Evolutionary conservation across 2,329 filamentous ascomycete species (phyloP), one percentile per base, ranked within the genome.

Genomic region (Xylaria sp.): DNA sequence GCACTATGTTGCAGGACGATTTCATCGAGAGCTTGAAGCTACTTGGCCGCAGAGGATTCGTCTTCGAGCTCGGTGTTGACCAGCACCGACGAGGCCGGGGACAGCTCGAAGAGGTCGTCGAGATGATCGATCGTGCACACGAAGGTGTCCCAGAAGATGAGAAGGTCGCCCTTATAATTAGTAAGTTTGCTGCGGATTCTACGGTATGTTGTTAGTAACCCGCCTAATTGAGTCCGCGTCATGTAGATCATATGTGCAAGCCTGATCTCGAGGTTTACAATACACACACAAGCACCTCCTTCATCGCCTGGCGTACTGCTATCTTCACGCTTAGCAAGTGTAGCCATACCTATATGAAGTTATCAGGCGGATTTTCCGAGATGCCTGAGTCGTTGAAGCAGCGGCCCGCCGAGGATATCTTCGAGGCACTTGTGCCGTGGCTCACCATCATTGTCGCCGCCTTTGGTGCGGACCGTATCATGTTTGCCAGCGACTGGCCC

Each of bases 401-500:
- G 27, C 81, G 84, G 30, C 78, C 84, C 9, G 77, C 85, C 39
- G 82, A 86, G 65, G 84, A 87, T 42, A 86, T 93, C 65, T 89
- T 93, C 71, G 82, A 86, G 69, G 85, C 85, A 48, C 84, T 92
- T 21, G 84, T 86, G 67, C 90, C 90, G 27, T 97, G 93, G 90
- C 86, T 93, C 1, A 87, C 89, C 68, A 87, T 91, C 61, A 82
- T 94, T 0, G 87, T 97, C 61, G 86, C 89, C 32, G 86, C 86
- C 1, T 98, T 97, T 76, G 90, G 92, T 1, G 82, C 91, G 0
- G 78, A 83, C 24, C 86, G 93, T 71, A 86, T 96, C 77, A 94
- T 98, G 90, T 98, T 96, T 79, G 94, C 91, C 27, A 94, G 92
- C 71, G 94, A 98, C 79, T 98, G 95, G 95, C 94, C 95, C 1